Conservation (phyloP, 805 yeast species). For the Lipomyces starkeyi region DNA sequence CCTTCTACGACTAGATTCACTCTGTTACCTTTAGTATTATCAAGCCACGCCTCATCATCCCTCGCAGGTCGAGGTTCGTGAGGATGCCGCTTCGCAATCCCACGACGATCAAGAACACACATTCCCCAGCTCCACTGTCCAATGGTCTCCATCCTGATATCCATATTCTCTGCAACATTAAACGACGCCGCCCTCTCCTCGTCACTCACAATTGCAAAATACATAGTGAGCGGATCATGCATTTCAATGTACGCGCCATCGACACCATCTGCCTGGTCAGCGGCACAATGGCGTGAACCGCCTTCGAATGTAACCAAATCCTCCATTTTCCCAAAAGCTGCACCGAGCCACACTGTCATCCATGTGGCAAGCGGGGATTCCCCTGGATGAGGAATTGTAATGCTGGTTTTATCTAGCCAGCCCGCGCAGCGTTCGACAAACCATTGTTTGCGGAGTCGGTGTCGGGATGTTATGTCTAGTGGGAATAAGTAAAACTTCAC, state of each 20-base stretch:
- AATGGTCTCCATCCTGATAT: conserved; percentile 49
- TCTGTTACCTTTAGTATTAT: conserved; percentile 38
- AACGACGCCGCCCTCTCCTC: conserved; percentile 23
- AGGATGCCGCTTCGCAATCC: conserved; percentile 40
- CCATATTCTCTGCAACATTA: conserved; percentile 38
- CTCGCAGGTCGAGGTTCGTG: conserved; percentile 23
- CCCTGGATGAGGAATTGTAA: conserved; percentile 18
- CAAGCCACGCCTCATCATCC: conserved; percentile 41
- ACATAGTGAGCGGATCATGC: conserved; percentile 52
- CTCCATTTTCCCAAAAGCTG: conserved; percentile 41
- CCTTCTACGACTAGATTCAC: conserved; percentile 39
- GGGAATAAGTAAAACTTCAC: conserved; percentile 47
- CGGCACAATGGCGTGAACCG: conserved; percentile 16
- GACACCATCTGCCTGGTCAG: conserved; percentile 29
- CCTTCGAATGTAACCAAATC: conserved; percentile 25
- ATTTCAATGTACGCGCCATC: conserved; percentile 38
- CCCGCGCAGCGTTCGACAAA: conserved; percentile 20
- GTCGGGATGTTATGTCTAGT: conserved; percentile 48
- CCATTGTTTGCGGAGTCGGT: conserved; percentile 40
- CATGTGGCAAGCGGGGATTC: conserved; percentile 46
- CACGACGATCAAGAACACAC: conserved; percentile 47
- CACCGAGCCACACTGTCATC: conserved; percentile 46
- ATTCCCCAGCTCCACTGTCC: conserved; percentile 50
- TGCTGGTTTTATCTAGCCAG: conserved; percentile 18
- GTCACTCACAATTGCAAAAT: conserved; percentile 42